Evolutionary conservation across 2,329 filamentous ascomycete genomes (phyloP).

Genomic region (Pyrenophora teres): DNA sequence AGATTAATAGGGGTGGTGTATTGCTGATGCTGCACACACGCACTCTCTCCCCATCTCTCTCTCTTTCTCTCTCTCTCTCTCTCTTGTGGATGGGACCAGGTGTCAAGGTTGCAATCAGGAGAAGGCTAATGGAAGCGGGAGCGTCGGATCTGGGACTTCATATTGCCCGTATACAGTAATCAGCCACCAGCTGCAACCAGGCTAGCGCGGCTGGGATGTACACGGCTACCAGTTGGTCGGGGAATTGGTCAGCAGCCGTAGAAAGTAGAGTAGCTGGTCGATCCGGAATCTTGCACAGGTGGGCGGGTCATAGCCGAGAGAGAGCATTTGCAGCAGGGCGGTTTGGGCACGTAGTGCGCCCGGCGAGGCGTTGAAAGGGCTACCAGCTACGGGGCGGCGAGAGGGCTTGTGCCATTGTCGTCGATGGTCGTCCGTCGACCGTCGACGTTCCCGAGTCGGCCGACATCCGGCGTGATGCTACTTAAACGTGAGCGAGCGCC

Average conservation of each 20-base stretch:
- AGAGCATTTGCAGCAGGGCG: not conserved
- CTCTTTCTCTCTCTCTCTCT: no score
- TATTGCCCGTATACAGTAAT: conserved; percentile 20
- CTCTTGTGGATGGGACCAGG: not conserved
- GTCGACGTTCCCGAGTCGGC: conserved; percentile 11
- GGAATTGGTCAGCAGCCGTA: conserved; percentile 27
- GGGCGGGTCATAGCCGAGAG: conserved; percentile 19
- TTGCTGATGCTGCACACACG: conserved; percentile 1
- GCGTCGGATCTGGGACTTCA: conserved; percentile 23
- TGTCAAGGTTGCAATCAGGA: not conserved
- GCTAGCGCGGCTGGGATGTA: conserved; percentile 9
- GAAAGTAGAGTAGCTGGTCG: conserved; percentile 9
- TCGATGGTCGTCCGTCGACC: not conserved
- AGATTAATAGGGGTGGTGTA: not conserved
- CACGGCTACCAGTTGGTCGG: conserved; percentile 13
- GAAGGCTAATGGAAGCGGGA: conserved; percentile 11
- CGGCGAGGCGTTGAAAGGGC: not conserved
- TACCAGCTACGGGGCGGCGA: not conserved
- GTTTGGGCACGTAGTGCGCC: not conserved
- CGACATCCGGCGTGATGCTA: conserved; percentile 7
- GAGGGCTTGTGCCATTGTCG: conserved; percentile 1
- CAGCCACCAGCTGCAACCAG: conserved; percentile 7
- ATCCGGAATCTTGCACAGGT: conserved; percentile 9
- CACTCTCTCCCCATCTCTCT: no score
- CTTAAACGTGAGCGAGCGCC: conserved; percentile 13